Percentiles rank a stretch among this genome's conserved stretches.
These are phyloP conservation scores for Sedum album DNA, from an alignment of 164 flowering plant genomes.

Conservation along the genomic window DNA sequence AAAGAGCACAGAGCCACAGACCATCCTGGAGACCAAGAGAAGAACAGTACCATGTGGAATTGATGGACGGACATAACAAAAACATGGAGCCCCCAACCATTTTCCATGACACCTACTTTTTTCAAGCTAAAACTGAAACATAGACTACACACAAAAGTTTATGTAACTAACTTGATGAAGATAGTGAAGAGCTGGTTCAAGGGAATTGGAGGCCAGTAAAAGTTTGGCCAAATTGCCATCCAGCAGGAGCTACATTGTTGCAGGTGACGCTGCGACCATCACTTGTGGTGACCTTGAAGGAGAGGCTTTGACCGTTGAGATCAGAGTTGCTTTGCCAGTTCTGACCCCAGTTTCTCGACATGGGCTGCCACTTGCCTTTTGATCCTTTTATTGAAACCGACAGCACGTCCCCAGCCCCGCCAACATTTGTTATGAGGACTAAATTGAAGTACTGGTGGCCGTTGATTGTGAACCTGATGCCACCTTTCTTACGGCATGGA, in stretches of 20 bases:
- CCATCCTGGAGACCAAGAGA: not conserved
- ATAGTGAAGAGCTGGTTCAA: not conserved
- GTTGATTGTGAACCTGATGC: constrained; percentile 3
- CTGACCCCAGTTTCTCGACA: constrained; percentile 6
- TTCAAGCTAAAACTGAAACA: not conserved
- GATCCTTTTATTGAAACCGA: not conserved
- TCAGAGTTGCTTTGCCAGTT: constrained; percentile 7
- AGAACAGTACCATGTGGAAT: not conserved
- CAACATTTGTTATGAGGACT: constrained; percentile 1
- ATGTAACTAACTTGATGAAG: not conserved
- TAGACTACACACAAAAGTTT: too few relatives aligned
- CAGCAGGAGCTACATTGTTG: constrained; percentile 1
- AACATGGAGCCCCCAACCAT: constrained; percentile 4
- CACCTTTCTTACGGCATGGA: constrained; percentile 5
- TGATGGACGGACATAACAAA: constrained; percentile 4
- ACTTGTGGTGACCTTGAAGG: not conserved
- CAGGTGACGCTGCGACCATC: not conserved
- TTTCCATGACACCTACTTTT: not conserved
- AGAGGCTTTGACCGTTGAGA: constrained; percentile 5
- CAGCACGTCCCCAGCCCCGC: constrained; percentile 1
- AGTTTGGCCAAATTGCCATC: constrained; percentile 1
- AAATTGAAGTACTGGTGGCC: constrained; percentile 5
- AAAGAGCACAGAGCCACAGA: too few relatives aligned
- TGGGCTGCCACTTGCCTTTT: constrained; percentile 1
- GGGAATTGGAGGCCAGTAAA: not conserved